Evolutionary conservation across 192 early-diverging fungal species (phyloP).

Genomic region (Rhizophagus prolifer): DNA sequence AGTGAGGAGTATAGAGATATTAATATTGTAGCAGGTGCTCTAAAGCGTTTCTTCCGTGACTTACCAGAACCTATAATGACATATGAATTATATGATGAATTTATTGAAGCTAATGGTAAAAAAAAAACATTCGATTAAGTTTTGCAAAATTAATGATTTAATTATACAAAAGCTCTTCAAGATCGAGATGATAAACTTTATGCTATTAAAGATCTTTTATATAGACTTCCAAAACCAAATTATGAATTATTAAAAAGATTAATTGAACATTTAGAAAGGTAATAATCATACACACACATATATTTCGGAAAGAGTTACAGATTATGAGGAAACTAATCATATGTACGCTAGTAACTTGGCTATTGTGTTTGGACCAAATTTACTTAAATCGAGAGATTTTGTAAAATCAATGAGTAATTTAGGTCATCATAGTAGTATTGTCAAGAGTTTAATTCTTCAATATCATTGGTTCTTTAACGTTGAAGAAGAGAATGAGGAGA

Average conservation of each 20-base stretch:
- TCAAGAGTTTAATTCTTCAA: slow-evolving; percentile 71
- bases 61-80: slow-evolving; percentile 93
- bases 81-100: slow-evolving; percentile 76
- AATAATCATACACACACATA: slow-evolving; percentile 8
- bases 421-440: slow-evolving; percentile 69
- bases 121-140: too few species aligned
- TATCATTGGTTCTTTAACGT: slow-evolving; percentile 79
- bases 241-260: slow-evolving; percentile 67
- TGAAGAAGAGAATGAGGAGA: slow-evolving; percentile 52
- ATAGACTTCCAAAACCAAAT: slow-evolving; percentile 60
- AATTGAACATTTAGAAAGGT: slow-evolving; percentile 69
- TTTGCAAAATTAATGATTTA: too few species aligned
- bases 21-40: slow-evolving; percentile 81
- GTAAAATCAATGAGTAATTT: slow-evolving; percentile 70
- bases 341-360: slow-evolving; percentile 91
- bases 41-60: slow-evolving; percentile 94
- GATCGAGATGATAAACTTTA: slow-evolving; percentile 73
- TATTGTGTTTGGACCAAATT: slow-evolving; percentile 94
- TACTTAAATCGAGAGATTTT: slow-evolving; percentile 67
- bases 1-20: slow-evolving; percentile 68
- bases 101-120: slow-evolving; percentile 70
- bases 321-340: slow-evolving; percentile 76
- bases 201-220: slow-evolving; percentile 67
- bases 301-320: slow-evolving; percentile 53
- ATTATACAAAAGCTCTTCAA: slow-evolving; percentile 54